Evolutionary conservation across 495 filamentous ascomycete genomes (phyloP), one percentile per base, ranked within the genome.

Genomic region (Lasiosphaeria hispida): DNA sequence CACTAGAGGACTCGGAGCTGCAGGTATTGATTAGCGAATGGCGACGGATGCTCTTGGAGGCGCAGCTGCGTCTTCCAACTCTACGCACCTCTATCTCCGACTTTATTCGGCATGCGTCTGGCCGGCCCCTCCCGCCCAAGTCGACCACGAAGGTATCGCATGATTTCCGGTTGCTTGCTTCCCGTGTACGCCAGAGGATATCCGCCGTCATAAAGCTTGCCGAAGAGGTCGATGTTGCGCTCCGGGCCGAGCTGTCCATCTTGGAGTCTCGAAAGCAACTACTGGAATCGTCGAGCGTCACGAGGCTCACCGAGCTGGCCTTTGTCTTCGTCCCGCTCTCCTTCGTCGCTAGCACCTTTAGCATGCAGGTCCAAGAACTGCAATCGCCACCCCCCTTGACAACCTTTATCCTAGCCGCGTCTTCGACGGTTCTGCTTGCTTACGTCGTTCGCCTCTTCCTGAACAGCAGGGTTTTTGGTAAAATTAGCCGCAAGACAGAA

Each of bases 311-410:
- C 10, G 23, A 30, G 11, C 15, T 49, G 47, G 47, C 47, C 8
- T 49, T 49, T 30, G 9, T 30, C 2, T 49, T 49, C 13, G 30
- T 49, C 7, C 47, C 47, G 4, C 47, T 49, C 19, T 33, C 47
- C 15, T 49, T 49, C 13, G 47, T 49, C 15, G 47, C 47, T 11
- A 49, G 47, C 47, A 49, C 23, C 10, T 49, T 49, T 30, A 49
- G 47, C 47, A 49, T 49, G 47, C 47, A 49, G 47, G 47, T 49
- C 15, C 7, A 35, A 30, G 47, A 49, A 30, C 30, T 49, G 10
- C 10, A 49, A 13, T 13, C 10, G 2, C 10, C 18, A 11, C 47
- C 47, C 11, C 47, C 47, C 17, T 13, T 49, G 23, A 33, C 17
- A 35, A 49, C 30, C 7, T 49, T 49, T 49, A 33, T 49, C 30